A percentile compares a stretch with the other conserved stretches of the same genome.
Evolutionary conservation across 179 eudicot species (phyloP).

Genomic region (Monotropa hypopitys): DNA sequence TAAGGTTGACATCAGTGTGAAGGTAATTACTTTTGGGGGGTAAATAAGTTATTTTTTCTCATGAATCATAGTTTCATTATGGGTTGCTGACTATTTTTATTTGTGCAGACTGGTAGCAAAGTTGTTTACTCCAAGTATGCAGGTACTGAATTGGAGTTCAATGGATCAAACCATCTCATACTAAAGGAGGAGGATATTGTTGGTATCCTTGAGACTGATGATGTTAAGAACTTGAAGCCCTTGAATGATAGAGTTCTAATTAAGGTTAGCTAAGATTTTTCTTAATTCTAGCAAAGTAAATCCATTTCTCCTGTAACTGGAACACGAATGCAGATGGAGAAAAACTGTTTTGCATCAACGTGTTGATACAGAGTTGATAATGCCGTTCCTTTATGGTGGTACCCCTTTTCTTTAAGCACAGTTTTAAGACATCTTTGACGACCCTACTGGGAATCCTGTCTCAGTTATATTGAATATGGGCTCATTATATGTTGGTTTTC

Average conservation of each 20-base stretch:
- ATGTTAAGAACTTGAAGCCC: conserved; percentile 76
- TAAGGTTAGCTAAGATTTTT: conserved; percentile 33
- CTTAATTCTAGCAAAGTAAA: background rate
- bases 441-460: background rate
- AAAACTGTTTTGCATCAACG: background rate
- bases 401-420: background rate
- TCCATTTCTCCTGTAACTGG: background rate
- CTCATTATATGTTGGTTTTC: background rate
- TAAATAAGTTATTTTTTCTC: background rate
- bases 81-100: background rate
- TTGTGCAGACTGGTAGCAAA: conserved; percentile 52
- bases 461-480: background rate
- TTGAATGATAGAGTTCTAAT: conserved; percentile 75
- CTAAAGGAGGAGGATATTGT: conserved; percentile 93
- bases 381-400: background rate
- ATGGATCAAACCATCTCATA: conserved; percentile 64
- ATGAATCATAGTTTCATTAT: background rate
- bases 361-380: background rate
- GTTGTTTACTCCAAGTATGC: conserved; percentile 88
- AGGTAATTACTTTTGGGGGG: conserved; percentile 28
- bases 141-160: conserved; percentile 85
- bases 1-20: conserved; percentile 46
- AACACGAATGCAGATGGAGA: background rate
- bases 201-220: conserved; percentile 85
- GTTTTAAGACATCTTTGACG: background rate